A percentile compares a stretch with the other conserved stretches of the same genome.
phyloP scores from a whole-genome alignment of 805 yeast species.

The Wickerhamomyces subpelliculosus region DNA sequence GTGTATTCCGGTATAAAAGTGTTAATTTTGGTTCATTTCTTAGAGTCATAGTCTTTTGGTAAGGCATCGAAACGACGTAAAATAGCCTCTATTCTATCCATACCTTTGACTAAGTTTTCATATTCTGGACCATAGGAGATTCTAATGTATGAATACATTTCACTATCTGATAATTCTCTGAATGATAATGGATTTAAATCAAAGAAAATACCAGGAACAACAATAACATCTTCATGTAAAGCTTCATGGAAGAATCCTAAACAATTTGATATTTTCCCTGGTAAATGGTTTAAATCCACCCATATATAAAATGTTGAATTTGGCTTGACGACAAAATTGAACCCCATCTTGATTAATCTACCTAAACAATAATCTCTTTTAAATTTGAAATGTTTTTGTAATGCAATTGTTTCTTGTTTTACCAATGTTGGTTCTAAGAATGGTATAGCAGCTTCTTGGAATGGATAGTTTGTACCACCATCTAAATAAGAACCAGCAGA shows the following conservation, averaged over 20 bases:
- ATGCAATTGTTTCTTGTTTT: constrained; percentile 46
- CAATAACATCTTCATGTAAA: constrained; percentile 50
- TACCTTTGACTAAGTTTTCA: constrained; percentile 41
- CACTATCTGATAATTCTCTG: constrained; percentile 44
- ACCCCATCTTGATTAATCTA: constrained; percentile 47
- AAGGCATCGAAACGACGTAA: constrained; percentile 35
- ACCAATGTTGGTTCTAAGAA: constrained; percentile 46
- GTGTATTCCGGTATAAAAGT: too few relatives aligned
- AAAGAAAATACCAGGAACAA: constrained; percentile 58
- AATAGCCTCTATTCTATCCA: constrained; percentile 54
- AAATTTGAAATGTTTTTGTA: constrained; percentile 48
- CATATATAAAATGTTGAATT: constrained; percentile 55
- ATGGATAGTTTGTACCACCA: constrained; percentile 56
- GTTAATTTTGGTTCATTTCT: constrained; percentile 2
- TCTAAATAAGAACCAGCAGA: constrained; percentile 56
- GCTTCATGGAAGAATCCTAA: constrained; percentile 60
- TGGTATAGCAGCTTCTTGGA: constrained; percentile 53
- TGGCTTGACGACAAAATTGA: constrained; percentile 41
- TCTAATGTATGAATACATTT: constrained; percentile 53
- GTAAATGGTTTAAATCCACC: constrained; percentile 49
- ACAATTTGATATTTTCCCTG: constrained; percentile 49
- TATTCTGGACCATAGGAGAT: constrained; percentile 56
- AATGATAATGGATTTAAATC: constrained; percentile 47
- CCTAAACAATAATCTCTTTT: constrained; percentile 49
- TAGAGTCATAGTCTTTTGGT: constrained; percentile 24